Conservation (phyloP, 2,329 filamentous ascomycete species). For the Fonsecaea nubica region DNA sequence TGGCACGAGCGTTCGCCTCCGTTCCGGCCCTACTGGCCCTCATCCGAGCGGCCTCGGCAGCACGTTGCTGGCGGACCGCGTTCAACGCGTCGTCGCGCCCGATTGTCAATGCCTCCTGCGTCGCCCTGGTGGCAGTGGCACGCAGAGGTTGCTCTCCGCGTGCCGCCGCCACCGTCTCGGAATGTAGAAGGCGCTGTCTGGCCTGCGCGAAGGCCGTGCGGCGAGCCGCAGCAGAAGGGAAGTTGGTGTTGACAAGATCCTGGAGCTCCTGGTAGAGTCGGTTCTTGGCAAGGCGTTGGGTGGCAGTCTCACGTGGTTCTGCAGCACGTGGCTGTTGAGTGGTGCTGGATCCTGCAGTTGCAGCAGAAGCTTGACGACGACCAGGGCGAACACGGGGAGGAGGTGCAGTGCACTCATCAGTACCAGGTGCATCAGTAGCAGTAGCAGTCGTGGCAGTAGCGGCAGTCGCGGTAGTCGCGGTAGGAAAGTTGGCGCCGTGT, state of each 20-base stretch:
- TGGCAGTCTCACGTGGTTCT: not conserved
- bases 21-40: not conserved
- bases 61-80: not conserved
- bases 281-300: not conserved
- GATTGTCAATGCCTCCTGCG: not conserved
- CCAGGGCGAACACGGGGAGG: not conserved
- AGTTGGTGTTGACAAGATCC: constrained; percentile 4
- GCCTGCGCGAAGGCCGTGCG: constrained; percentile 22
- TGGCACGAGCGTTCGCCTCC: not conserved
- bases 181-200: constrained; percentile 19
- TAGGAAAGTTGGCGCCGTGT: too few species aligned
- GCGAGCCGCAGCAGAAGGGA: constrained; percentile 7
- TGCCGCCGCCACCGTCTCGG: constrained; percentile 28
- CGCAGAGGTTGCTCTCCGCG: constrained; percentile 13
- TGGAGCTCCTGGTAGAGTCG: constrained; percentile 7
- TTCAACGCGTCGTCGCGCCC: not conserved
- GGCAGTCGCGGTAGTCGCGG: not conserved
- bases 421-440: not conserved
- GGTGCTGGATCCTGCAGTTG: not conserved
- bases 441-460: not conserved
- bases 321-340: not conserved
- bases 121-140: constrained; percentile 16
- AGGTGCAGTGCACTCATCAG: not conserved
- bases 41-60: constrained; percentile 2
- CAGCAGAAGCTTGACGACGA: not conserved